Evolutionary conservation across 2,329 filamentous ascomycete species (phyloP).

Genomic region (Penicillium sp.): DNA sequence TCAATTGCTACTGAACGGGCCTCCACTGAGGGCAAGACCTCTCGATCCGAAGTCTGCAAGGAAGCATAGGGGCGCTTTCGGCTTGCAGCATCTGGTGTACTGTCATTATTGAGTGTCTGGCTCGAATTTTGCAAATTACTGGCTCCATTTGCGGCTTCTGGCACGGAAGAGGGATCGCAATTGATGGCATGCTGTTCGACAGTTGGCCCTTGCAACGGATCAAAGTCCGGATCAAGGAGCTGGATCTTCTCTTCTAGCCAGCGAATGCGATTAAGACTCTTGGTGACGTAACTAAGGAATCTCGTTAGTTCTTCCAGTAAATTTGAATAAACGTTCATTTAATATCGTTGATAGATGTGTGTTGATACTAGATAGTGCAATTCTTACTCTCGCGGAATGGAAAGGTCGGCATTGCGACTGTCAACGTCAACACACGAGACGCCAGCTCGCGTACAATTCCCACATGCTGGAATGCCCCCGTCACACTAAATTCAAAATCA

Average conservation of each 20-base stretch:
- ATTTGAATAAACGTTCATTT: too few species aligned
- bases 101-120: background rate
- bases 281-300: conserved; percentile 17
- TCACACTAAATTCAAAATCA: conserved; percentile 27
- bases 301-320: background rate
- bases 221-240: conserved; percentile 25
- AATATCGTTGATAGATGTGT: too few species aligned
- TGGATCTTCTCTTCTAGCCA: conserved; percentile 33
- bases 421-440: conserved; percentile 37
- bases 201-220: conserved; percentile 27
- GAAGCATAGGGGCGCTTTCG: conserved; percentile 19
- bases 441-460: conserved; percentile 34
- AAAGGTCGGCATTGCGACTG: conserved; percentile 30
- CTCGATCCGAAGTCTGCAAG: conserved; percentile 15
- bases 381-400: conserved; percentile 33
- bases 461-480: conserved; percentile 35
- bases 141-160: too few species aligned
- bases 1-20: conserved; percentile 32
- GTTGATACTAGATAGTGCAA: too few species aligned
- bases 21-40: conserved; percentile 19
- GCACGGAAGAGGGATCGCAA: background rate
- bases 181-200: conserved; percentile 19
- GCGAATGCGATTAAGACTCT: conserved; percentile 28
- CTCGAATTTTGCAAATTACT: background rate
- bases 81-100: background rate